Evolutionary conservation across 169 alveolate genomes (phyloP).

Genomic region (Plasmodium reichenowi): DNA sequence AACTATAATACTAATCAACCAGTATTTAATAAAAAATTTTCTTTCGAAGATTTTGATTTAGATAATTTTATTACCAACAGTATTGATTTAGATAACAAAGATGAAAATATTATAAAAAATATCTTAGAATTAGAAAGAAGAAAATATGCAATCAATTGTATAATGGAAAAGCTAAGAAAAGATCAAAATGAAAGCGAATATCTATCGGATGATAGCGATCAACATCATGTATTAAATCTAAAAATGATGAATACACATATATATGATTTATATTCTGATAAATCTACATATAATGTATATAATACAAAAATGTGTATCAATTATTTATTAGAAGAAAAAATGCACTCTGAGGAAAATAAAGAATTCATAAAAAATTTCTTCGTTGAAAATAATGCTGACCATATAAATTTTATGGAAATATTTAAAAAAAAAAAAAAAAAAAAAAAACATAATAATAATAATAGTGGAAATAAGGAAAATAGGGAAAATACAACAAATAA

Average conservation of each 20-base stretch:
- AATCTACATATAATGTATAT: constrained; percentile 37
- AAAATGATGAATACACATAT: constrained; percentile 23
- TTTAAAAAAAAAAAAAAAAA: constrained; percentile 46
- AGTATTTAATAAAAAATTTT: constrained; percentile 25
- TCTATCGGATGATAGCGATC: constrained; percentile 1
- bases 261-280: constrained; percentile 60
- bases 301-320: constrained; percentile 68
- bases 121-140: constrained; percentile 71
- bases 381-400: constrained; percentile 20
- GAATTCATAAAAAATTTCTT: constrained; percentile 62
- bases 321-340: constrained; percentile 54
- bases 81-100: constrained; percentile 38
- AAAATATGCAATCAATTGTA: constrained; percentile 65
- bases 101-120: constrained; percentile 38
- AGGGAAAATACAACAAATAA: neutral
- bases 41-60: constrained; percentile 16
- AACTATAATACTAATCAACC: constrained; percentile 16
- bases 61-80: constrained; percentile 36
- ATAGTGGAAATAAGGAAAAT: neutral
- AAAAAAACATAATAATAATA: neutral
- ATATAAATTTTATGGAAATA: constrained; percentile 44
- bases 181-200: constrained; percentile 13
- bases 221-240: neutral
- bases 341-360: constrained; percentile 55
- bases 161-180: constrained; percentile 50